phyloP scores from a whole-genome alignment of 1,139 yeast genomes.

The Suhomyces wounanorum region DNA sequence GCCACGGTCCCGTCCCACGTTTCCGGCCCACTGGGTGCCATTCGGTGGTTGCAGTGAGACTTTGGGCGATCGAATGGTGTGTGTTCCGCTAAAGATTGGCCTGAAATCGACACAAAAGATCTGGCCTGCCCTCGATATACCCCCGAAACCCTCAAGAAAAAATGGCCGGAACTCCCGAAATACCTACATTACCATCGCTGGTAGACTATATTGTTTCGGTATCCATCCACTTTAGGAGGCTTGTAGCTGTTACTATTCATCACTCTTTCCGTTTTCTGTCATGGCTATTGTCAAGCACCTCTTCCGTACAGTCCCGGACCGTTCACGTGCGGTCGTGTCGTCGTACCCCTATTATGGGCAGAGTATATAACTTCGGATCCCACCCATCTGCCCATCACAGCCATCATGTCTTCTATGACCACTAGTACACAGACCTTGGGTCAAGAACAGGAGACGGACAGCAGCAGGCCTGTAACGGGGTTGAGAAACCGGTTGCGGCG shows the following conservation, averaged over 20 bases:
- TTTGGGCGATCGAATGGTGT: too few relatives aligned
- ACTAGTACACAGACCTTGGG: slow-evolving; percentile 1
- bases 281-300: neutral
- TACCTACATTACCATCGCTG: too few relatives aligned
- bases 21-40: too few relatives aligned
- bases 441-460: neutral
- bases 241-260: neutral
- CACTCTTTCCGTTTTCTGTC: neutral
- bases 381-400: neutral
- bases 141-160: too few relatives aligned
- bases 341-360: neutral
- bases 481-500: slow-evolving; percentile 12
- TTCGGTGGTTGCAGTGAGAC: too few relatives aligned
- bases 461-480: neutral
- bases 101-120: too few relatives aligned
- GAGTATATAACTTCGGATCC: neutral
- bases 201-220: neutral
- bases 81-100: too few relatives aligned
- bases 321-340: neutral
- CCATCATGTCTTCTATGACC: slow-evolving; percentile 1
- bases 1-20: too few relatives aligned
- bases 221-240: neutral
- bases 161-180: too few relatives aligned
- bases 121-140: too few relatives aligned
- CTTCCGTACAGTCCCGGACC: slow-evolving; percentile 1